phyloP scores from a whole-genome alignment of 176 grass and related monocot species.

The Oryza brachyantha region DNA sequence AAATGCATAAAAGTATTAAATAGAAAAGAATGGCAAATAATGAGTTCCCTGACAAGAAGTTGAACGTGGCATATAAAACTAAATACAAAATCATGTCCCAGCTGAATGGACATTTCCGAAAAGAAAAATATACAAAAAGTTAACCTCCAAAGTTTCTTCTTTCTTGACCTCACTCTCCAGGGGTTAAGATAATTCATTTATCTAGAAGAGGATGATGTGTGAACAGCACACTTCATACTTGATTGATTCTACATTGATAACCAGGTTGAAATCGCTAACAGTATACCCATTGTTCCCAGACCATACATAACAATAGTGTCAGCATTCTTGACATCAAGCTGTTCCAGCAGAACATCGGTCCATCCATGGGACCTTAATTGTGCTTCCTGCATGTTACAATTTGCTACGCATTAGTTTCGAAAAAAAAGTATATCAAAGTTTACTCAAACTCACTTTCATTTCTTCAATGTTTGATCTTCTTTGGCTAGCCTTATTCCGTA shows the following conservation, averaged over 20 bases:
- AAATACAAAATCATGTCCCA: conserved; percentile 23
- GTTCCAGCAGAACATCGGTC: conserved; percentile 52
- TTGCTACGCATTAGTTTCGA: conserved; percentile 39
- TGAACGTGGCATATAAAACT: conserved; percentile 2
- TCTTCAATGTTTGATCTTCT: conserved; percentile 44
- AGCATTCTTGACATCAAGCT: conserved; percentile 52
- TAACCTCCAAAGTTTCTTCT: conserved; percentile 10
- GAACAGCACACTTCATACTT: conserved; percentile 14
- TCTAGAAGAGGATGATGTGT: conserved; percentile 3
- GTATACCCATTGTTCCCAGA: conserved; percentile 67
- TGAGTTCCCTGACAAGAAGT: neutral
- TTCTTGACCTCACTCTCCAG: neutral
- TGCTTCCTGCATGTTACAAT: conserved; percentile 51
- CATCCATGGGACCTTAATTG: conserved; percentile 54
- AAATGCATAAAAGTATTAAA: neutral
- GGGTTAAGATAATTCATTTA: conserved; percentile 20
- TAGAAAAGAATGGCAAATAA: neutral
- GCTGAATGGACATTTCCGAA: neutral
- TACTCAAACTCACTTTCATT: conserved; percentile 38
- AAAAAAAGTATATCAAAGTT: conserved; percentile 22
- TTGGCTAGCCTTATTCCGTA: conserved; percentile 42
- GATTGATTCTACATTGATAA: conserved; percentile 57
- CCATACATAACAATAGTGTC: conserved; percentile 73
- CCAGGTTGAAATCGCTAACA: conserved; percentile 78
- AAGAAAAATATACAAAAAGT: neutral